A percentile compares a stretch with the other conserved stretches of the same genome.
These are phyloP conservation scores for Emmonsiellopsis sp. DNA, from an alignment of 2,329 filamentous ascomycete species.

Conservation along the genomic window DNA sequence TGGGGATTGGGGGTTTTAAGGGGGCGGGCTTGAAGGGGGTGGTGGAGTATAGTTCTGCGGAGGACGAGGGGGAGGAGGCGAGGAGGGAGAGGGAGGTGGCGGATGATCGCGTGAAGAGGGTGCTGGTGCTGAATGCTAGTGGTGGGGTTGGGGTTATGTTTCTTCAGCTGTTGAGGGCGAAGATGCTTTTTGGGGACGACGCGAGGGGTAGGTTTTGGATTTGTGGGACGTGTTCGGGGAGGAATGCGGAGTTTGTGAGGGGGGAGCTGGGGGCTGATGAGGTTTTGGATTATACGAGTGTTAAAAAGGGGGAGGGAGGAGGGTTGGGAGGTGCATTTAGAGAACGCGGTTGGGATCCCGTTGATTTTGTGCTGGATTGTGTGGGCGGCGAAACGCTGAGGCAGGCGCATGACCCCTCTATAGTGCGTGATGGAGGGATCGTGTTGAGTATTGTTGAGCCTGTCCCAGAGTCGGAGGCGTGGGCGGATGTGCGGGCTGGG, in stretches of 20 bases:
- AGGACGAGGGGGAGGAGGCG: slow-evolving; percentile 2
- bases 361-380: slow-evolving; percentile 35
- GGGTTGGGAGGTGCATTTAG: slow-evolving; percentile 23
- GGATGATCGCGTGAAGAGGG: slow-evolving; percentile 17
- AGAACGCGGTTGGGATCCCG: slow-evolving; percentile 23
- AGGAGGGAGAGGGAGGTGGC: slow-evolving; percentile 1
- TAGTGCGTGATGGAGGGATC: slow-evolving; percentile 25
- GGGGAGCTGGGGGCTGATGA: slow-evolving; percentile 24
- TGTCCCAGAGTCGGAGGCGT: slow-evolving; percentile 9
- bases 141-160: slow-evolving; percentile 29
- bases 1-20: no score
- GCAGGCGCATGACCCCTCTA: slow-evolving; percentile 24
- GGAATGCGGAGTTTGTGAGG: slow-evolving; percentile 21
- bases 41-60: neutral
- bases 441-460: slow-evolving; percentile 27
- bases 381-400: slow-evolving; percentile 24
- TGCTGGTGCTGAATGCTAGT: slow-evolving; percentile 32
- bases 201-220: slow-evolving; percentile 21
- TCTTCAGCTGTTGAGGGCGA: slow-evolving; percentile 29
- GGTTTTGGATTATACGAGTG: slow-evolving; percentile 17
- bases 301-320: slow-evolving; percentile 16
- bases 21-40: slow-evolving; percentile 7
- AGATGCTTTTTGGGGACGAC: slow-evolving; percentile 20
- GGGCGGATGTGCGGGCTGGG: neutral
- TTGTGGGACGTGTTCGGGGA: slow-evolving; percentile 25